Conservation (phyloP, 2,329 filamentous ascomycete species). For the Neonectria coccinea region DNA sequence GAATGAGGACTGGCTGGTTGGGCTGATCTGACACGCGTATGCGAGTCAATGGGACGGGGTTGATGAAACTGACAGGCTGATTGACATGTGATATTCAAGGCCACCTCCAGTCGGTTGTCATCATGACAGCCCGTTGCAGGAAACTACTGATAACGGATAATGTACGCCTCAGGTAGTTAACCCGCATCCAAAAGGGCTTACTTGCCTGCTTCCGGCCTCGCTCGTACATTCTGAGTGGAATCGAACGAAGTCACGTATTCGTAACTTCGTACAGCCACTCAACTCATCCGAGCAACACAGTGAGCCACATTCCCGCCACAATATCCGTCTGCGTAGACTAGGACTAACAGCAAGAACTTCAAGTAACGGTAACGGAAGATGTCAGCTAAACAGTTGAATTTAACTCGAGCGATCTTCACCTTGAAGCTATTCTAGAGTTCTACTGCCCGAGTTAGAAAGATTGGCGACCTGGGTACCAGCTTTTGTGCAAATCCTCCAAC, state of each 20-base stretch:
- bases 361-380: background rate
- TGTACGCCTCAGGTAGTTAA: background rate
- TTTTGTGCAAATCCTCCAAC: background rate
- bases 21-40: conserved; percentile 13
- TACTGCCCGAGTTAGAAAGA: background rate
- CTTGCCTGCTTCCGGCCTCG: background rate
- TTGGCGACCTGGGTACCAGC: background rate
- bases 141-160: conserved; percentile 2
- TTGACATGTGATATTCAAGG: conserved; percentile 41
- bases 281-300: background rate
- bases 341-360: background rate
- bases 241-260: background rate
- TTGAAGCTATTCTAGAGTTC: background rate
- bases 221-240: background rate
- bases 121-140: conserved; percentile 16
- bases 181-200: background rate
- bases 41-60: conserved; percentile 17
- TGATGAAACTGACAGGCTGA: conserved; percentile 5
- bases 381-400: background rate
- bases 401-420: background rate
- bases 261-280: background rate
- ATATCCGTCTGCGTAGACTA: background rate
- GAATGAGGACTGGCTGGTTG: conserved; percentile 13
- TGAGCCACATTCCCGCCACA: background rate
- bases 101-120: conserved; percentile 7